phyloP scores from a whole-genome alignment of 345 rosid genomes.

The Toxicodendron radicans region DNA sequence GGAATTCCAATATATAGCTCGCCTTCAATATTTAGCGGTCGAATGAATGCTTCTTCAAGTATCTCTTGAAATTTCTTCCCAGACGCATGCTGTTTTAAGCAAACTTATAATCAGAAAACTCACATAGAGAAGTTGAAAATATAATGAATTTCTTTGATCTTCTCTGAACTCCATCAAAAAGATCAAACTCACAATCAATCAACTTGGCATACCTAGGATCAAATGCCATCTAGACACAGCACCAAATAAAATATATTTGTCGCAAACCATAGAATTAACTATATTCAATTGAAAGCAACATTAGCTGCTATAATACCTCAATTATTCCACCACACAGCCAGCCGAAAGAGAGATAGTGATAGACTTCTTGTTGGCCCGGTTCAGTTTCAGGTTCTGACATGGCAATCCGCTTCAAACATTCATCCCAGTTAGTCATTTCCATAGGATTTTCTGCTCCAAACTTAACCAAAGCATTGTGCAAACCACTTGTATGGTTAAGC shows the following conservation, averaged over 20 bases:
- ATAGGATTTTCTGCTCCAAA: conserved; percentile 59
- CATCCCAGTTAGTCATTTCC: conserved; percentile 70
- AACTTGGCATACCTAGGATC: neutral
- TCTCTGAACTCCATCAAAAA: neutral
- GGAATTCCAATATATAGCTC: no score
- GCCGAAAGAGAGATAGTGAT: conserved; percentile 86
- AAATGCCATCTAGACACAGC: neutral
- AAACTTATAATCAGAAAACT: conserved; percentile 17
- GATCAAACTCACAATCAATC: neutral
- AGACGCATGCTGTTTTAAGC: no score
- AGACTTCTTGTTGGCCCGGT: conserved; percentile 76
- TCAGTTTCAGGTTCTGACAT: conserved; percentile 67
- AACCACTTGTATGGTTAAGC: conserved; percentile 94
- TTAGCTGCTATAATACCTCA: conserved; percentile 53
- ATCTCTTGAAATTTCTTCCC: no score
- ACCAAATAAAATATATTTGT: neutral
- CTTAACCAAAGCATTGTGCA: conserved; percentile 72
- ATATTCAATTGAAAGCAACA: neutral
- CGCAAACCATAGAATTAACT: neutral
- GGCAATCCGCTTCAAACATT: conserved; percentile 69
- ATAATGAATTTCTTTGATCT: neutral
- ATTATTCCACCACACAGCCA: conserved; percentile 95
- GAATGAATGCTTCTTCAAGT: no score
- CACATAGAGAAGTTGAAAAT: neutral
- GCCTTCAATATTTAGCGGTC: no score